Conservation (phyloP, 1,139 yeast species). For the Lodderomyces metapsilosis region DNA sequence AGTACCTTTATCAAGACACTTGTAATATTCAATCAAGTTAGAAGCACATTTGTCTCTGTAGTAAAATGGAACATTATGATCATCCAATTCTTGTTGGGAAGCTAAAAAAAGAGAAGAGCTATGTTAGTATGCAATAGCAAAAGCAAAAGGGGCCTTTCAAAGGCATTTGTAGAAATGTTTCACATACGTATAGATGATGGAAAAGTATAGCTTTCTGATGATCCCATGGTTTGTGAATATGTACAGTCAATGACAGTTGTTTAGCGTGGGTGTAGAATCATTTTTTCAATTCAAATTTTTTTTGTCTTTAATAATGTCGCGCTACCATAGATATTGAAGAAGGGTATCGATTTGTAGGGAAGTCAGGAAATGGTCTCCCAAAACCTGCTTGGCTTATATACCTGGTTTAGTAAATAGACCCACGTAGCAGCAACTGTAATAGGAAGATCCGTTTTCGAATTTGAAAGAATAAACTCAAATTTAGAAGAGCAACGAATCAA, state of each 20-base stretch:
- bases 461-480: too few species aligned
- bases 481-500: too few species aligned
- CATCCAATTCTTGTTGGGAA: conserved; percentile 43
- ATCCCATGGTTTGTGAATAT: conserved; percentile 3
- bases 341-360: too few species aligned
- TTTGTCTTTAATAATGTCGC: background rate
- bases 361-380: too few species aligned
- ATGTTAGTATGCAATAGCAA: too few species aligned
- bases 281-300: background rate
- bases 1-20: conserved; percentile 48
- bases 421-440: too few species aligned
- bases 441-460: too few species aligned
- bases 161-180: too few species aligned
- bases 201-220: conserved; percentile 20
- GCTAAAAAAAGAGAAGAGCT: conserved; percentile 11
- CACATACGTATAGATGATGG: conserved; percentile 27
- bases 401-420: too few species aligned
- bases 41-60: conserved; percentile 51
- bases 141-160: too few species aligned
- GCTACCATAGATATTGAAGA: too few species aligned
- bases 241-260: background rate
- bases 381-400: too few species aligned
- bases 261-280: background rate
- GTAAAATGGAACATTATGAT: conserved; percentile 43
- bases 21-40: conserved; percentile 44